A percentile compares a stretch with the other conserved stretches of the same genome.
phyloP scores from a whole-genome alignment of 176 grass and related monocot genomes.

The Chloris gayana region DNA sequence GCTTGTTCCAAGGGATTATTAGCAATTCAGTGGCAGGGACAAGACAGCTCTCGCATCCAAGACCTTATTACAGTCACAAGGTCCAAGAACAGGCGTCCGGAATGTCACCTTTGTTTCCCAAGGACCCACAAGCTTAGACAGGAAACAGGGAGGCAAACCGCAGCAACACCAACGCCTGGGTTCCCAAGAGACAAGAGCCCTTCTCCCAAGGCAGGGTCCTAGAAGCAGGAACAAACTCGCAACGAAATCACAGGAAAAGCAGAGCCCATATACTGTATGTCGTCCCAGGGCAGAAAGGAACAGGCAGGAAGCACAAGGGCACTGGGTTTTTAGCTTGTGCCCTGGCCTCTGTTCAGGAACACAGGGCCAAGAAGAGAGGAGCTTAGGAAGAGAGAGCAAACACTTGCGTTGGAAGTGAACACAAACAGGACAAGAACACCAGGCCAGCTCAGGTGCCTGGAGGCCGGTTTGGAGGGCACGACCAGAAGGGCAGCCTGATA shows the following conservation, averaged over 20 bases:
- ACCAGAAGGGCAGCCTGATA: slow-evolving; percentile 68
- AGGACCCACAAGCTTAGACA: slow-evolving; percentile 9
- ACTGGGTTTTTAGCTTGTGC: slow-evolving; percentile 3
- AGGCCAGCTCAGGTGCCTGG: slow-evolving; percentile 63
- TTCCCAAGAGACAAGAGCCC: slow-evolving; percentile 25
- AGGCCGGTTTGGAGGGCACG: slow-evolving; percentile 76
- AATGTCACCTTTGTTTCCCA: slow-evolving; percentile 31
- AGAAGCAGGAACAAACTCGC: slow-evolving; percentile 7
- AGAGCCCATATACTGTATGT: slow-evolving; percentile 51
- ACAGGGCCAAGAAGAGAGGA: slow-evolving; percentile 15
- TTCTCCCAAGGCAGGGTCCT: slow-evolving; percentile 17
- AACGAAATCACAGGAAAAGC: slow-evolving; percentile 44
- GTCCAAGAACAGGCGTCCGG: slow-evolving; percentile 28
- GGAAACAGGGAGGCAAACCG: slow-evolving; percentile 21
- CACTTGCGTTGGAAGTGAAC: neutral
- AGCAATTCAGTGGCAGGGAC: neutral
- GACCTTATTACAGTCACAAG: slow-evolving; percentile 21
- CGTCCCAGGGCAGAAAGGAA: neutral
- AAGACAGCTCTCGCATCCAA: slow-evolving; percentile 27
- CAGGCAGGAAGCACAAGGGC: slow-evolving; percentile 27
- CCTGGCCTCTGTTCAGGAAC: slow-evolving; percentile 12
- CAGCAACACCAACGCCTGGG: slow-evolving; percentile 37
- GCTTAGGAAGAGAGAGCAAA: neutral
- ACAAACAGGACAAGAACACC: neutral
- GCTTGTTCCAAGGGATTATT: slow-evolving; percentile 11